phyloP scores from a whole-genome alignment of 2,329 filamentous ascomycete species.

The Xylariaceae sp. region DNA sequence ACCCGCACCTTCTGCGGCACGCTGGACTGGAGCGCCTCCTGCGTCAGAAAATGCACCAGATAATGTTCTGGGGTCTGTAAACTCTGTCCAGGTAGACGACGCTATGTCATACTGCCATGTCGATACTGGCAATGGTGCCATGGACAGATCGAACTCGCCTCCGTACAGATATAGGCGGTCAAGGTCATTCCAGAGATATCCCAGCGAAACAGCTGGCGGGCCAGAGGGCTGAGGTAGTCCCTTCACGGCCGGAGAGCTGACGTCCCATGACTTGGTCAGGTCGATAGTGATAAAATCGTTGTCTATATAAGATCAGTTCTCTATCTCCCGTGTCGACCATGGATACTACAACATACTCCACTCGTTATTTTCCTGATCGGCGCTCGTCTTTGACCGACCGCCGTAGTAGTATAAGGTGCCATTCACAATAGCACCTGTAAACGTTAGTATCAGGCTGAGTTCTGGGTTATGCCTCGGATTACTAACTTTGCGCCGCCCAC shows the following conservation, averaged over 20 bases:
- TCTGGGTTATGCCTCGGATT: background rate
- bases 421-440: constrained; percentile 59
- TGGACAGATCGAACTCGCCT: constrained; percentile 60
- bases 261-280: constrained; percentile 66
- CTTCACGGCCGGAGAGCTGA: constrained; percentile 54
- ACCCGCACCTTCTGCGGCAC: constrained; percentile 69
- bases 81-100: constrained; percentile 56
- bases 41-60: constrained; percentile 56
- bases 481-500: constrained; percentile 59
- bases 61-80: constrained; percentile 55
- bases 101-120: constrained; percentile 66
- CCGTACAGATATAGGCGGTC: constrained; percentile 68
- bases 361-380: constrained; percentile 55
- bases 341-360: constrained; percentile 59
- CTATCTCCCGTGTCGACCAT: background rate
- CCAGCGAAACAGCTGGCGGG: constrained; percentile 64
- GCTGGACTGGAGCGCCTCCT: constrained; percentile 53
- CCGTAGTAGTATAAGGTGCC: constrained; percentile 74
- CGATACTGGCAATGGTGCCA: constrained; percentile 50
- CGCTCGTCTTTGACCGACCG: constrained; percentile 55
- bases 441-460: constrained; percentile 4
- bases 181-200: constrained; percentile 71
- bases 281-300: constrained; percentile 70
- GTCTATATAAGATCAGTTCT: constrained; percentile 35
- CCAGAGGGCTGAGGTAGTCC: constrained; percentile 61